These are phyloP conservation scores for Thermothelomyces thermophilus DNA, from an alignment of 2,329 filamentous ascomycete species.

Conservation along the genomic window DNA sequence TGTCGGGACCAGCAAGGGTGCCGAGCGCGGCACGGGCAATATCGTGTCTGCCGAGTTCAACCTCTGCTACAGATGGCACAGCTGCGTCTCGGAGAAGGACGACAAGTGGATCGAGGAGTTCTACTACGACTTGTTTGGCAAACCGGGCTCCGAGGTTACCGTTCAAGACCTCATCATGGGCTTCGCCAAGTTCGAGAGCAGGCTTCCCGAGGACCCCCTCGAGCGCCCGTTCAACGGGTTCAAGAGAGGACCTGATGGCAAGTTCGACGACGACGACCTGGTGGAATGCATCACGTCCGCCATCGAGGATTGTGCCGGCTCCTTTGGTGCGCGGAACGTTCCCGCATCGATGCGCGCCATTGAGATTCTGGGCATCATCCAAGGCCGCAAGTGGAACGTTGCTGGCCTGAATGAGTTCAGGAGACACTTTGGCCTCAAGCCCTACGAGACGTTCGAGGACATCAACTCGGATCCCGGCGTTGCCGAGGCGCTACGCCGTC, in stretches of 20 bases:
- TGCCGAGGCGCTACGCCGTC: constrained; percentile 54
- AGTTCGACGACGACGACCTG: constrained; percentile 69
- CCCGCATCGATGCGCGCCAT: constrained; percentile 67
- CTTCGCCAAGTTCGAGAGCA: constrained; percentile 55
- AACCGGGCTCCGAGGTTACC: constrained; percentile 49
- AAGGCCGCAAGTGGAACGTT: constrained; percentile 69
- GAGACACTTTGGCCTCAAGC: constrained; percentile 70
- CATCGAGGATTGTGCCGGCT: constrained; percentile 72
- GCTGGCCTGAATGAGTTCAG: constrained; percentile 80
- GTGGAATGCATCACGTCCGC: constrained; percentile 60
- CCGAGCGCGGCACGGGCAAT: constrained; percentile 70
- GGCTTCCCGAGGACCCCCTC: constrained; percentile 58
- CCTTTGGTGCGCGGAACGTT: constrained; percentile 67
- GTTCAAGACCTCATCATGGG: constrained; percentile 55
- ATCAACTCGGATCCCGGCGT: constrained; percentile 73
- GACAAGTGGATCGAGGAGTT: constrained; percentile 73
- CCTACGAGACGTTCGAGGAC: constrained; percentile 71
- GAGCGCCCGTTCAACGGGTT: constrained; percentile 63
- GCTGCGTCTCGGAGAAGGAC: constrained; percentile 66
- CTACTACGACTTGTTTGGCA: constrained; percentile 57
- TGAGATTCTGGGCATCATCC: constrained; percentile 74
- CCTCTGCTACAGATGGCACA: constrained; percentile 82
- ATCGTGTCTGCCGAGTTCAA: constrained; percentile 86
- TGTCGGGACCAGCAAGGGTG: constrained; percentile 47
- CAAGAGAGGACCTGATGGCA: constrained; percentile 57